These are phyloP conservation scores for Hippophae rhamnoides DNA, from an alignment of 306 rosid genomes.

Conservation along the genomic window DNA sequence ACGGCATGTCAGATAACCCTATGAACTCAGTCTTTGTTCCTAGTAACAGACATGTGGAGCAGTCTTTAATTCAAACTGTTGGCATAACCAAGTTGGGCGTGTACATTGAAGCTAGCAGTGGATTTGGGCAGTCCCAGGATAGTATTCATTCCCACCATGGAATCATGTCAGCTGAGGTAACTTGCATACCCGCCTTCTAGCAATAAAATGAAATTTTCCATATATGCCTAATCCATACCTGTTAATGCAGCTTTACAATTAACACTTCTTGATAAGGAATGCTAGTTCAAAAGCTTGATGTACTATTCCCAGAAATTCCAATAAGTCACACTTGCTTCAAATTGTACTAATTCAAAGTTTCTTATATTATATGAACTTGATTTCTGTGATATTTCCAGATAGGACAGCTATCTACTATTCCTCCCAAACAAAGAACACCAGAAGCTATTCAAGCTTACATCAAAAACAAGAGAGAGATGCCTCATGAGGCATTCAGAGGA, in stretches of 20 bases:
- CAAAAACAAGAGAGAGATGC: slow-evolving; percentile 45
- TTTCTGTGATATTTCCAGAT: slow-evolving; percentile 31
- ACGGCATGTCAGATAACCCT: slow-evolving; percentile 90
- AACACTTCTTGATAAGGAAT: too few relatives aligned
- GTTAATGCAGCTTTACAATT: too few relatives aligned
- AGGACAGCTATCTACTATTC: slow-evolving; percentile 86
- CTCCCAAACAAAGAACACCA: slow-evolving; percentile 77
- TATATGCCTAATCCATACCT: too few relatives aligned
- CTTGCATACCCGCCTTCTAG: neutral
- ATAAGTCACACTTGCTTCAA: too few relatives aligned
- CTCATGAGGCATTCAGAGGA: slow-evolving; percentile 71
- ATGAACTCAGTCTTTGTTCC: slow-evolving; percentile 86
- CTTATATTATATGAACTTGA: too few relatives aligned
- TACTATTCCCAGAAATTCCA: too few relatives aligned
- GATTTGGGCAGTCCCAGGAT: slow-evolving; percentile 62
- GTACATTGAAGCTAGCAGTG: slow-evolving; percentile 84
- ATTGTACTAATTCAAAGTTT: too few relatives aligned
- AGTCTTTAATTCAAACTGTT: slow-evolving; percentile 73
- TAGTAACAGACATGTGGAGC: slow-evolving; percentile 32
- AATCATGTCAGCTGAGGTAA: slow-evolving; percentile 88
- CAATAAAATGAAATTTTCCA: too few relatives aligned
- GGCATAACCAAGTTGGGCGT: slow-evolving; percentile 84
- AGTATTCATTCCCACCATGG: slow-evolving; percentile 95
- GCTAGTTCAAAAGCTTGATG: too few relatives aligned
- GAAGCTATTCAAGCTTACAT: slow-evolving; percentile 50